Conservation (phyloP, 148 eudicot genomes). For the Pharnaceum exiguum region DNA sequence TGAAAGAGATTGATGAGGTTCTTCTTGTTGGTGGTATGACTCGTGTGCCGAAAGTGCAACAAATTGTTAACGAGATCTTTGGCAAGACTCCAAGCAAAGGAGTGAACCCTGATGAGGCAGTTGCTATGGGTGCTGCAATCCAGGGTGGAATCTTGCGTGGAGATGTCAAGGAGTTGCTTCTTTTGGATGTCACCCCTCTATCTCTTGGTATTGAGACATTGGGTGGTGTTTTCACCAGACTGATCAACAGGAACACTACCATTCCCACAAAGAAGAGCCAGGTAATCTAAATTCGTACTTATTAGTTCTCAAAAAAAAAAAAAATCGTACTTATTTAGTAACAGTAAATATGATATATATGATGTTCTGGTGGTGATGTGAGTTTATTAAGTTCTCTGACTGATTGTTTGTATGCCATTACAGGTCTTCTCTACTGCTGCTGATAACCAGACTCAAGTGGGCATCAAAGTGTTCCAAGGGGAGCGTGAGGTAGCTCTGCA, state of each 20-base stretch:
- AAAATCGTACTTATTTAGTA: too few relatives aligned
- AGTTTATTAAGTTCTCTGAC: background rate
- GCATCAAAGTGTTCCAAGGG: conserved; percentile 90
- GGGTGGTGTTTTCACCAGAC: conserved; percentile 89
- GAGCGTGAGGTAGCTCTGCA: conserved; percentile 96
- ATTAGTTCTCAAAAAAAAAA: too few relatives aligned
- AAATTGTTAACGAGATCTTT: conserved; percentile 70
- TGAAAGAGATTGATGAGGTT: conserved; percentile 79
- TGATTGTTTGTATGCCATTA: background rate
- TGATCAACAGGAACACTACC: conserved; percentile 86
- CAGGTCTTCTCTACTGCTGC: conserved; percentile 98
- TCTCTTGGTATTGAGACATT: conserved; percentile 95
- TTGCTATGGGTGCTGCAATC: conserved; percentile 98
- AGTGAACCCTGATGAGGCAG: conserved; percentile 95
- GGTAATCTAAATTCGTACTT: conserved; percentile 27
- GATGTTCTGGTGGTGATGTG: too few relatives aligned
- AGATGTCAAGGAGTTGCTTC: conserved; percentile 91
- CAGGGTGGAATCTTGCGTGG: conserved; percentile 98
- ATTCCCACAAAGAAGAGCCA: conserved; percentile 97
- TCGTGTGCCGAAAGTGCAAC: conserved; percentile 87
- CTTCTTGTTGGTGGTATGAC: conserved; percentile 98
- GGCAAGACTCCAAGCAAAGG: conserved; percentile 95
- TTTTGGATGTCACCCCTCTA: conserved; percentile 90
- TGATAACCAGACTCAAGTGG: conserved; percentile 97
- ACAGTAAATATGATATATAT: too few relatives aligned